phyloP scores from a whole-genome alignment of 345 rosid genomes.

The Aurinia saxatilis region DNA sequence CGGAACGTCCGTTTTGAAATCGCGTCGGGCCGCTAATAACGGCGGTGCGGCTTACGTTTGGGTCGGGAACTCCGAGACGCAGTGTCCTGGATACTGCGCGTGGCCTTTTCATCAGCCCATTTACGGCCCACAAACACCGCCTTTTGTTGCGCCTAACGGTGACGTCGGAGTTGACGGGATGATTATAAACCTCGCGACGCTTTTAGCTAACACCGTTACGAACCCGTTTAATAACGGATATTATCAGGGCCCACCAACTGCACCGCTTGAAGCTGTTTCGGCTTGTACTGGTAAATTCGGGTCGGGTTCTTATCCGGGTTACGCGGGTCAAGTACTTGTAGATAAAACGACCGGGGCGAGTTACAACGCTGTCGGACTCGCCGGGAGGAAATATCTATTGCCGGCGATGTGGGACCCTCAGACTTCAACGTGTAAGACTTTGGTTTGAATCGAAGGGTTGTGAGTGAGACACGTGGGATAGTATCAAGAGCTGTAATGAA shows the following conservation, averaged over 20 bases:
- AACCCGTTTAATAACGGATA: slow-evolving; percentile 77
- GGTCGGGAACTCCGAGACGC: slow-evolving; percentile 70
- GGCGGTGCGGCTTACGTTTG: slow-evolving; percentile 44
- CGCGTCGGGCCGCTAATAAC: slow-evolving; percentile 17
- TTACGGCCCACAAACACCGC: slow-evolving; percentile 73
- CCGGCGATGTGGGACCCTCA: slow-evolving; percentile 97
- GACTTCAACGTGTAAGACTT: slow-evolving; percentile 55
- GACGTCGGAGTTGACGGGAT: slow-evolving; percentile 87
- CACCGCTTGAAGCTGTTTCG: slow-evolving; percentile 71
- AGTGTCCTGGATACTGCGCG: slow-evolving; percentile 81
- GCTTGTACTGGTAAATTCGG: slow-evolving; percentile 78
- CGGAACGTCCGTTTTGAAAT: slow-evolving; percentile 27
- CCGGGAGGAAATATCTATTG: slow-evolving; percentile 57
- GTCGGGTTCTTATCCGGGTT: slow-evolving; percentile 72
- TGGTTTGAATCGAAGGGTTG: slow-evolving; percentile 30
- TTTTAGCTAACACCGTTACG: slow-evolving; percentile 69
- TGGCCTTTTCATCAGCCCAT: slow-evolving; percentile 91
- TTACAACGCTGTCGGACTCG: slow-evolving; percentile 48
- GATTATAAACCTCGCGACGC: slow-evolving; percentile 71
- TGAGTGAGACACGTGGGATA: slow-evolving; percentile 3
- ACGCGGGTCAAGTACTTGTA: slow-evolving; percentile 49
- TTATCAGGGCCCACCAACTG: slow-evolving; percentile 57
- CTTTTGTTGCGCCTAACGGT: slow-evolving; percentile 67
- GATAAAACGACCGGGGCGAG: slow-evolving; percentile 63
- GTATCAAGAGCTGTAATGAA: not conserved